These are phyloP conservation scores for Casuarina cunninghamiana DNA, from an alignment of 306 rosid species.

Conservation along the genomic window DNA sequence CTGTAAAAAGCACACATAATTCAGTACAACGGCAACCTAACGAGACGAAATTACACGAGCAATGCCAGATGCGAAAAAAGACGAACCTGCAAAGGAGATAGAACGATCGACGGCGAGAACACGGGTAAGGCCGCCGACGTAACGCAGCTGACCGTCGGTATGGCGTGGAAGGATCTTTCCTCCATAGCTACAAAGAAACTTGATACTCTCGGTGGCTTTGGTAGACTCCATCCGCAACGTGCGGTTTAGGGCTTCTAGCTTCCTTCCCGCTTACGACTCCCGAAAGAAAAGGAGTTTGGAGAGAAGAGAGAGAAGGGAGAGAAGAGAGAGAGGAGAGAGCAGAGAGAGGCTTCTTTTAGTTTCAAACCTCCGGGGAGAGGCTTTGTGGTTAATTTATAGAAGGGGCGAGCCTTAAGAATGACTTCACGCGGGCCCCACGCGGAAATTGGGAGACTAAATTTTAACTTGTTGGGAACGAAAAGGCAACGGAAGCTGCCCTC, in stretches of 20 bases:
- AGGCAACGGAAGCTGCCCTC: not conserved
- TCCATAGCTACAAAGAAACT: slow-evolving; percentile 83
- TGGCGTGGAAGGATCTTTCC: slow-evolving; percentile 80
- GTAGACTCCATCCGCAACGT: slow-evolving; percentile 26
- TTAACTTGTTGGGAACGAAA: not conserved
- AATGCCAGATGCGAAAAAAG: not conserved
- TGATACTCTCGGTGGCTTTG: slow-evolving; percentile 30
- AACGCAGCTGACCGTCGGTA: slow-evolving; percentile 74
- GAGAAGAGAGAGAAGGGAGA: not conserved
- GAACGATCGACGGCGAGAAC: slow-evolving; percentile 65
- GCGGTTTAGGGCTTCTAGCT: too few relatives aligned
- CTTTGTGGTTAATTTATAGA: slow-evolving; percentile 49
- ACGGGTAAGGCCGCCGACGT: slow-evolving; percentile 80
- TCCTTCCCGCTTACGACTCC: too few relatives aligned
- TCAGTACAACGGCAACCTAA: not conserved
- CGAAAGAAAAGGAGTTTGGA: not conserved
- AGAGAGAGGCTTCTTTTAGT: not conserved
- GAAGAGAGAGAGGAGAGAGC: too few relatives aligned
- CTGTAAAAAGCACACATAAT: slow-evolving; percentile 30
- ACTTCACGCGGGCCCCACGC: slow-evolving; percentile 35
- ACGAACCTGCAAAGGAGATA: slow-evolving; percentile 63
- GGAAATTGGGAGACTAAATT: slow-evolving; percentile 2
- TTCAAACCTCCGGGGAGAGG: slow-evolving; percentile 43
- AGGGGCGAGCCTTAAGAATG: not conserved
- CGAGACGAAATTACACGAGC: not conserved